phyloP scores from a whole-genome alignment of 306 rosid species.

The Myrica gale region DNA sequence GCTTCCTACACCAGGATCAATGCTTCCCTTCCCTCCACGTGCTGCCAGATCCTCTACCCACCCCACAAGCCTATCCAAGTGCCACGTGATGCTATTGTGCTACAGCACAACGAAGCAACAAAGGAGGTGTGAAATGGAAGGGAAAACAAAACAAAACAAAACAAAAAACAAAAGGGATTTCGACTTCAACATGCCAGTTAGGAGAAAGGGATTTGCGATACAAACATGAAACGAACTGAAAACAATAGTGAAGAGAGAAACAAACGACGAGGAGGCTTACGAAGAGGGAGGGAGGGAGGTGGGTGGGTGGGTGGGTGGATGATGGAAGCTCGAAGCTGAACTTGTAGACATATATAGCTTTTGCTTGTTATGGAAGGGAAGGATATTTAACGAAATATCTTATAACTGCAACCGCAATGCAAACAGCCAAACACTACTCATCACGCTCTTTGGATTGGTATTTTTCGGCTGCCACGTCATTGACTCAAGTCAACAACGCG shows the following conservation, averaged over 20 bases:
- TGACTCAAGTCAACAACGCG: background rate
- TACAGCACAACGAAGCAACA: no score
- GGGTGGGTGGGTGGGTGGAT: background rate
- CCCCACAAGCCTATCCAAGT: no score
- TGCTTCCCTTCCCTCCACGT: no score
- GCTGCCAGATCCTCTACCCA: no score
- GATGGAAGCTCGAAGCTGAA: no score
- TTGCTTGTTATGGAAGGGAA: slow-evolving; percentile 23
- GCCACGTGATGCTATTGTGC: no score
- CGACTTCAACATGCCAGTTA: background rate
- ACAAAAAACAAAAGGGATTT: background rate
- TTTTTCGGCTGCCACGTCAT: background rate
- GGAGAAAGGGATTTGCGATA: background rate
- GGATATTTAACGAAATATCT: background rate
- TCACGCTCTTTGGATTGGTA: no score
- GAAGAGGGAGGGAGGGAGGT: background rate
- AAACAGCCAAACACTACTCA: no score
- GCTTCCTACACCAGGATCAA: no score
- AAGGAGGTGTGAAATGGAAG: background rate
- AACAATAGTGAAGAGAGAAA: background rate
- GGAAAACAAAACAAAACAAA: background rate
- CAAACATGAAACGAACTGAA: background rate
- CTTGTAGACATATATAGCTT: background rate
- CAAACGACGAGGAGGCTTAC: background rate
- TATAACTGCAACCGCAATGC: no score